phyloP scores from a whole-genome alignment of 1,284 basidiomycete genomes.

The Ganoderma sinense region DNA sequence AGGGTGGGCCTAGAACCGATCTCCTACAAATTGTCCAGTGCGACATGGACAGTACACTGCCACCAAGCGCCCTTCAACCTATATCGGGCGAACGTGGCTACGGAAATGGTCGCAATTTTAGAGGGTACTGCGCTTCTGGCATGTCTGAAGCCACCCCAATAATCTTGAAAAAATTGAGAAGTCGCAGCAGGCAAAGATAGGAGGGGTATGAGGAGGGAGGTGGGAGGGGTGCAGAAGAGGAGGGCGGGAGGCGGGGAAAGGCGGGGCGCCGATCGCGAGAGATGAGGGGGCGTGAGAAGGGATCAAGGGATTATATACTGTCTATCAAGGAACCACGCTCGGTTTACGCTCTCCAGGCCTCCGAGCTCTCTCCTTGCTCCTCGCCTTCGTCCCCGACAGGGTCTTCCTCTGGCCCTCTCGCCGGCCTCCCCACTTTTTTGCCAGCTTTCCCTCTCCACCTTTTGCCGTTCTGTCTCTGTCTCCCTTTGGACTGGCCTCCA shows the following conservation, averaged over 20 bases:
- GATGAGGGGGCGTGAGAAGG: slow-evolving; percentile 27
- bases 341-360: slow-evolving; percentile 25
- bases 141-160: background rate
- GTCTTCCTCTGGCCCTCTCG: background rate
- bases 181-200: background rate
- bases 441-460: slow-evolving; percentile 9
- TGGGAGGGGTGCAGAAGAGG: slow-evolving; percentile 10
- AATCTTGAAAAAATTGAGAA: background rate
- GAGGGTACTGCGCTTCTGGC: background rate
- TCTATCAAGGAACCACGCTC: slow-evolving; percentile 16
- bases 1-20: background rate
- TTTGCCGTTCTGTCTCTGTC: slow-evolving; percentile 9
- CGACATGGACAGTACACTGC: slow-evolving; percentile 14
- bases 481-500: slow-evolving; percentile 42
- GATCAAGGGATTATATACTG: slow-evolving; percentile 26
- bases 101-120: background rate
- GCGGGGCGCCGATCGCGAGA: slow-evolving; percentile 18
- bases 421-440: background rate
- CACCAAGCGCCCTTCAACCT: slow-evolving; percentile 20
- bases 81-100: slow-evolving; percentile 13
- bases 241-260: slow-evolving; percentile 13
- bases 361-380: slow-evolving; percentile 14
- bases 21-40: background rate
- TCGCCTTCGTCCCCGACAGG: slow-evolving; percentile 6
- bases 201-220: slow-evolving; percentile 4